phyloP scores from a whole-genome alignment of 768 basidiomycete genomes.

The Amanita polypyramis region DNA sequence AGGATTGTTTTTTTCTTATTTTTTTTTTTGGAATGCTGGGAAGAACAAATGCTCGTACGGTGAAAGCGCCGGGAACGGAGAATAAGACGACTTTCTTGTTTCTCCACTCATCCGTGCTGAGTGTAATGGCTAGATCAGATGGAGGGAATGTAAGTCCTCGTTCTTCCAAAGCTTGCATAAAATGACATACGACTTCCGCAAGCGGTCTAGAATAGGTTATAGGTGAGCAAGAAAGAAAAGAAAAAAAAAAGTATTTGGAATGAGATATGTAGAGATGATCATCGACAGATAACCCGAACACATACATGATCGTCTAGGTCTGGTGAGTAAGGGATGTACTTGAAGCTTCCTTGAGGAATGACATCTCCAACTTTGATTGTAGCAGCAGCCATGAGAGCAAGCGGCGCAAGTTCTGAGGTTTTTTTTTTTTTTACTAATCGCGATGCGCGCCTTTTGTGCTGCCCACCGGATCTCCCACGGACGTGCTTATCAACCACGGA shows the following conservation, averaged over 20 bases:
- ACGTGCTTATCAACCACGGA: no score
- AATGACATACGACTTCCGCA: constrained; percentile 53
- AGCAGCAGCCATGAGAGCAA: constrained; percentile 15
- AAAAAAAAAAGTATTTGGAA: no score
- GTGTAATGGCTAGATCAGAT: constrained; percentile 31
- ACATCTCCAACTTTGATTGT: constrained; percentile 27
- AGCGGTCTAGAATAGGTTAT: constrained; percentile 27
- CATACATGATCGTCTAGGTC: constrained; percentile 53
- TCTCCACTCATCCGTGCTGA: constrained; percentile 59
- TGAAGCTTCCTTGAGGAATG: constrained; percentile 29
- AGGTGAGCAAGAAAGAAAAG: no score
- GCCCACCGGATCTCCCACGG: no score
- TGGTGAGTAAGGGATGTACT: constrained; percentile 48
- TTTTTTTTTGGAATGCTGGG: no score
- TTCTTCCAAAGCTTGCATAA: no score
- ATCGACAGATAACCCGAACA: constrained; percentile 13
- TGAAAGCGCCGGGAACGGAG: constrained; percentile 75
- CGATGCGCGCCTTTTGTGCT: no score
- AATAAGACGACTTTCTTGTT: constrained; percentile 77
- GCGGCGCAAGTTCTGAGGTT: no score
- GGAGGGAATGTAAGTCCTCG: no score
- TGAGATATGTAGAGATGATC: no score
- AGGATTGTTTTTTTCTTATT: constrained; percentile 12
- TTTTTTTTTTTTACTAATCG: no score
- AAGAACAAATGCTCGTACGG: no score